phyloP scores from a whole-genome alignment of 192 early-diverging fungal genomes.

The Podila epicladia region DNA sequence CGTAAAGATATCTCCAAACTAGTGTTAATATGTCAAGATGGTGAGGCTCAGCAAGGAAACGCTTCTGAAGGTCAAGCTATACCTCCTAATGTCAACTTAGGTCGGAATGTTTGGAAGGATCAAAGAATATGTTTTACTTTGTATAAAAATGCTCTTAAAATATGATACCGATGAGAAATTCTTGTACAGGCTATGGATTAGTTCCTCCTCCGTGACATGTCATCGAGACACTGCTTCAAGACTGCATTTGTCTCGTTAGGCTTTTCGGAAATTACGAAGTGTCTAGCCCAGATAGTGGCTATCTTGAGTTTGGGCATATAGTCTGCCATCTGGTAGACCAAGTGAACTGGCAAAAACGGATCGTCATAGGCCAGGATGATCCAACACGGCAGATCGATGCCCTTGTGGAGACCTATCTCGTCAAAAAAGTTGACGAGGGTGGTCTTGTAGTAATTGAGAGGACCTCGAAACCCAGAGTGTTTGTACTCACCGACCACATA shows the following conservation, averaged over 20 bases:
- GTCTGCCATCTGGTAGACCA: constrained; percentile 10
- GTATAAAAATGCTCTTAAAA: too few relatives aligned
- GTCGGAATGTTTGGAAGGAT: too few relatives aligned
- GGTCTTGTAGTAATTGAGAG: constrained; percentile 48
- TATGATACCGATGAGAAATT: too few relatives aligned
- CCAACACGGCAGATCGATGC: constrained; percentile 15
- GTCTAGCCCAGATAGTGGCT: constrained; percentile 1
- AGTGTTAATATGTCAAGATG: too few relatives aligned
- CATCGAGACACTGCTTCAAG: constrained; percentile 28
- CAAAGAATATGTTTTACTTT: too few relatives aligned
- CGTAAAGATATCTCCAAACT: too few relatives aligned
- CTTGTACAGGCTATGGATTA: too few relatives aligned
- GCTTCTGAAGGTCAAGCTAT: too few relatives aligned
- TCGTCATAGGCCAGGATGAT: constrained; percentile 22
- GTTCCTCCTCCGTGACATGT: not conserved
- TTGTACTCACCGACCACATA: constrained; percentile 39
- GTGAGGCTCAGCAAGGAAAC: too few relatives aligned
- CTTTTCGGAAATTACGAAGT: constrained; percentile 41
- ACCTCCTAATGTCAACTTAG: too few relatives aligned
- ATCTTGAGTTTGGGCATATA: constrained; percentile 19
- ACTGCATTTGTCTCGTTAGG: constrained; percentile 12
- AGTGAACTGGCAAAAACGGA: constrained; percentile 5
- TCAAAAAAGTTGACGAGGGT: constrained; percentile 51
- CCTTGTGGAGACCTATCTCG: constrained; percentile 6
- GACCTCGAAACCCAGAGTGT: constrained; percentile 32